Evolutionary conservation across 2,329 filamentous ascomycete species (phyloP).

Genomic region (Colletotrichum navitas): DNA sequence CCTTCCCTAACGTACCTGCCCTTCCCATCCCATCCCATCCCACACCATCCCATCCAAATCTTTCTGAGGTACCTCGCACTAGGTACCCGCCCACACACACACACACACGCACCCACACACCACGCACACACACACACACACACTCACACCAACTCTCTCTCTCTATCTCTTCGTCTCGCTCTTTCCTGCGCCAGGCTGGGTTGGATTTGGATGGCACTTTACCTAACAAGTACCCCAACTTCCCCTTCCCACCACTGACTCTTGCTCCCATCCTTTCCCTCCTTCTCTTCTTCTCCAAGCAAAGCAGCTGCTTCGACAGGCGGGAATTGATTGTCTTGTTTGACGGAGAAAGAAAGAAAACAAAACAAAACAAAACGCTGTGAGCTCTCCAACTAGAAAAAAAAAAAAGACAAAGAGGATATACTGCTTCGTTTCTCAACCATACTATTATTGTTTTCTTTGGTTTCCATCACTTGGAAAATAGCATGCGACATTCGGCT

Average conservation of each 20-base stretch:
- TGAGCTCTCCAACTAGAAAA: background rate
- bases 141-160: background rate
- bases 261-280: slow-evolving; percentile 18
- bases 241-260: slow-evolving; percentile 37
- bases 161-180: slow-evolving; percentile 23
- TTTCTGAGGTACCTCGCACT: slow-evolving; percentile 21
- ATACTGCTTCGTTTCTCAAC: background rate
- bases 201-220: slow-evolving; percentile 34
- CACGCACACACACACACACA: slow-evolving; percentile 23
- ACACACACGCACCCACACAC: slow-evolving; percentile 17
- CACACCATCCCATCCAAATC: slow-evolving; percentile 5
- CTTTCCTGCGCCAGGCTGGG: slow-evolving; percentile 35
- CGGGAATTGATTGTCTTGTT: slow-evolving; percentile 40
- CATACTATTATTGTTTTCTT: background rate
- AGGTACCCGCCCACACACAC: slow-evolving; percentile 36
- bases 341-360: slow-evolving; percentile 22
- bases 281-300: slow-evolving; percentile 35
- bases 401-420: background rate
- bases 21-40: background rate
- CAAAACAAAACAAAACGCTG: background rate
- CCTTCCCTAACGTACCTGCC: background rate
- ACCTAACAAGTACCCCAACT: slow-evolving; percentile 42
- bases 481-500: slow-evolving; percentile 41
- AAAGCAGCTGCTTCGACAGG: slow-evolving; percentile 38
- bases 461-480: slow-evolving; percentile 19